Conservation (phyloP, 331 rosid species). For the Acacia pycnantha region DNA sequence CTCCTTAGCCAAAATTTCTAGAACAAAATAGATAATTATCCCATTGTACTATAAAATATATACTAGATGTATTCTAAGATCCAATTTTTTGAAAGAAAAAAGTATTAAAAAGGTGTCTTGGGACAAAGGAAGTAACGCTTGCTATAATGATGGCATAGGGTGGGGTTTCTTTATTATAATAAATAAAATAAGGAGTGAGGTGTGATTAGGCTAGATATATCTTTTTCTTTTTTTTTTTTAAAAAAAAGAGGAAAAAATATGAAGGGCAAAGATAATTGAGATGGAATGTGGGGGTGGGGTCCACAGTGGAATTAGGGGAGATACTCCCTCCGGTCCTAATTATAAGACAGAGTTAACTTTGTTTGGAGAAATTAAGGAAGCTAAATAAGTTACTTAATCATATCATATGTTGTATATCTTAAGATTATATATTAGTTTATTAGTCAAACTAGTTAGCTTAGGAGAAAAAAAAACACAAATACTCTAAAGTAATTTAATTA, state of each 20-base stretch:
- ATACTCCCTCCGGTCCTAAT: background rate
- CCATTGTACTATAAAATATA: too few species aligned
- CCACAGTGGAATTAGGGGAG: background rate
- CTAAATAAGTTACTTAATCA: too few species aligned
- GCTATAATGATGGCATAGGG: constrained; percentile 43
- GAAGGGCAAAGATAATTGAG: background rate
- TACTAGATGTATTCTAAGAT: background rate
- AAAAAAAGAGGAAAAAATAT: background rate
- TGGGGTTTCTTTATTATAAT: constrained; percentile 33
- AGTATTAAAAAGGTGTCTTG: constrained; percentile 9
- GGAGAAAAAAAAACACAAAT: too few species aligned
- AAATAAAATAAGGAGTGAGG: background rate
- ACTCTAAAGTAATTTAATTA: too few species aligned
- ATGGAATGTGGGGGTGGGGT: constrained; percentile 25
- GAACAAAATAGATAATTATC: too few species aligned
- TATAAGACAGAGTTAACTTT: too few species aligned
- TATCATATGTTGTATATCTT: too few species aligned
- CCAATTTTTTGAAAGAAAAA: background rate
- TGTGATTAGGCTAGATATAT: constrained; percentile 34
- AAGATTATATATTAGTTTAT: too few species aligned
- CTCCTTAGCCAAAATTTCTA: too few species aligned
- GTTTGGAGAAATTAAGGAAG: too few species aligned
- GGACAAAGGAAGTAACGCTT: constrained; percentile 50
- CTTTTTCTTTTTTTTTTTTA: background rate
- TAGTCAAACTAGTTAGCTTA: too few species aligned